Evolutionary conservation across 345 rosid genomes (phyloP).

Genomic region (Sisymbrium irio): DNA sequence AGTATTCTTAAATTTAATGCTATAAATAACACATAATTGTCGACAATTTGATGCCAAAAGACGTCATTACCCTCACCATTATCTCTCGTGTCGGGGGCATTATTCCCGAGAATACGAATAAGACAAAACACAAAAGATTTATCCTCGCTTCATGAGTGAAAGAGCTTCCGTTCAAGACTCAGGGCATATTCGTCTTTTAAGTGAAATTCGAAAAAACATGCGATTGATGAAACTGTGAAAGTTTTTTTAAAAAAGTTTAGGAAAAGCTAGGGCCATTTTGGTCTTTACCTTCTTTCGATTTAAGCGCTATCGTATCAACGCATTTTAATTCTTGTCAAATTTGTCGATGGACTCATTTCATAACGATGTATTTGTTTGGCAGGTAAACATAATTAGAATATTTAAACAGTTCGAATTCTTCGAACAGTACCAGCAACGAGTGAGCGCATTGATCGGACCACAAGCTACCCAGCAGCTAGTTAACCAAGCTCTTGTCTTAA

Average conservation of each 20-base stretch:
- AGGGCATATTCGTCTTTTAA: too few species aligned
- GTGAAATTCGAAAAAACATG: too few species aligned
- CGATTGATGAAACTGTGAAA: too few species aligned
- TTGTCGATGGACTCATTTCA: background rate
- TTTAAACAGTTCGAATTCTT: slow-evolving; percentile 55
- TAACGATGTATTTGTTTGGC: slow-evolving; percentile 17
- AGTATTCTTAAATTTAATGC: background rate
- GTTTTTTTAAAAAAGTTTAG: background rate
- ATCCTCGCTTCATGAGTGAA: too few species aligned
- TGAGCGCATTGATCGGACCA: slow-evolving; percentile 56
- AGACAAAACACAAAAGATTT: background rate
- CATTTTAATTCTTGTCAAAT: background rate
- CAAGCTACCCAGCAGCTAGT: slow-evolving; percentile 54
- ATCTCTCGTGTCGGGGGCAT: background rate
- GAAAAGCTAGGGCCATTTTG: background rate
- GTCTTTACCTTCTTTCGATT: background rate
- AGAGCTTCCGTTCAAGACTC: too few species aligned
- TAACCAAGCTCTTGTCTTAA: slow-evolving; percentile 62
- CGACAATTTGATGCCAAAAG: background rate
- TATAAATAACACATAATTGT: background rate
- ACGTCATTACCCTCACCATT: background rate
- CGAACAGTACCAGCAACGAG: slow-evolving; percentile 63
- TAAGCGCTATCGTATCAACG: background rate
- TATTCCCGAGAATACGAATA: background rate
- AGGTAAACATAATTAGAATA: slow-evolving; percentile 81